Conservation (phyloP, 495 filamentous ascomycete species). For the Hypoxylon subgilvum region DNA sequence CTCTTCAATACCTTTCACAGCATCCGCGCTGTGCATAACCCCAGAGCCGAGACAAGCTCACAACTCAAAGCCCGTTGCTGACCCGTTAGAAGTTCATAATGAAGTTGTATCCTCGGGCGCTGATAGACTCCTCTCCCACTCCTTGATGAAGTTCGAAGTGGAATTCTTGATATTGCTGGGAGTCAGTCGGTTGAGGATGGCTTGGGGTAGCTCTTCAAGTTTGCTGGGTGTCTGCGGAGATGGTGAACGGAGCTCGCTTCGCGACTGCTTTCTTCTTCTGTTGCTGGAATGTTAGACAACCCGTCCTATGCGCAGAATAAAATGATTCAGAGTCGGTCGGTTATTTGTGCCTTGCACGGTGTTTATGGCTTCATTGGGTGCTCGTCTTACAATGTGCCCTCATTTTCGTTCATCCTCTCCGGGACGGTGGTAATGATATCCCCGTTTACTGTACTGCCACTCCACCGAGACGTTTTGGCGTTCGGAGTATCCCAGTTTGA, state of each 20-base stretch:
- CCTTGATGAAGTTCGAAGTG: slow-evolving; percentile 75
- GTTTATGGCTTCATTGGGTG: slow-evolving; percentile 7
- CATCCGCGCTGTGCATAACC: too few species aligned
- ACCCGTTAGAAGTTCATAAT: slow-evolving; percentile 9
- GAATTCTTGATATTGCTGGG: slow-evolving; percentile 71
- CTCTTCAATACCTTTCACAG: not conserved
- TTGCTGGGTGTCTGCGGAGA: slow-evolving; percentile 39
- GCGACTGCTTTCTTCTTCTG: slow-evolving; percentile 39
- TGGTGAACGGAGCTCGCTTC: slow-evolving; percentile 46
- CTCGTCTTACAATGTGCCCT: slow-evolving; percentile 51
- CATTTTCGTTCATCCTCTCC: slow-evolving; percentile 47
- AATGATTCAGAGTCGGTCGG: not conserved
- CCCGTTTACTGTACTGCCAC: slow-evolving; percentile 54
- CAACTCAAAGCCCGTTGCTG: not conserved
- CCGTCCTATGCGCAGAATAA: not conserved
- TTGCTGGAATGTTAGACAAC: slow-evolving; percentile 29
- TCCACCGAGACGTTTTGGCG: slow-evolving; percentile 54
- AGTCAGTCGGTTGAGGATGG: slow-evolving; percentile 60
- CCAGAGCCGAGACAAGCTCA: not conserved
- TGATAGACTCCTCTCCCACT: slow-evolving; percentile 70
- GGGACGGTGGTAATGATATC: slow-evolving; percentile 49
- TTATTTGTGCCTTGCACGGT: slow-evolving; percentile 25
- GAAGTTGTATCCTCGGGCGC: slow-evolving; percentile 29
- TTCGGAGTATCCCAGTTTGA: slow-evolving; percentile 71
- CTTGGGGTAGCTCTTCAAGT: slow-evolving; percentile 68